Evolutionary conservation across 805 yeast species (phyloP), one percentile per base, ranked within the genome.

Genomic region (Candida dajiaensis): DNA sequence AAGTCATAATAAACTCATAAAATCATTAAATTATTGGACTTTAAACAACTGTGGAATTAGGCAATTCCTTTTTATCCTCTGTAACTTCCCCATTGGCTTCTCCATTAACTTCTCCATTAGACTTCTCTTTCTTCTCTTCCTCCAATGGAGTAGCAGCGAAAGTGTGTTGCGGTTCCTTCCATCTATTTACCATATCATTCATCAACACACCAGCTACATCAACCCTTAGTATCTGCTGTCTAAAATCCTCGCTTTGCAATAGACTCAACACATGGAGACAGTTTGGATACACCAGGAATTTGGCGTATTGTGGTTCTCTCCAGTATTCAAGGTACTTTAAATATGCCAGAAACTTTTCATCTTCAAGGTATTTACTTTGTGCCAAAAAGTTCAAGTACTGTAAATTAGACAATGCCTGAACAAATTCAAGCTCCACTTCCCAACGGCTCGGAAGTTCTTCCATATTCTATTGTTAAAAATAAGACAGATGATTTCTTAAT

Each of bases 401-500:
- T 40, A 92, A 81, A 64, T 92, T 94, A 3, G 96, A 88, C 29
- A 92, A 72, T 15, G 96, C 83, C 66, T 92, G 98, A 3, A 92
- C 95, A 66, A 92, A 92, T 77, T 86, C 47, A 8, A 40, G 39
- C n/a, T 87, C 96, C 20, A 87, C 79, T 58, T 87, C 96, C 88
- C 92, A 88, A 47, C 95, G 65, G 6, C 85, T 76, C n/a, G 92
- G 89, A n/a, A 78, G 69, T 19, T 39, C 41, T 13, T 35, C 20
- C 26, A 26, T 12, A 8, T 7, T 25, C 23, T 5, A 22, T 22
- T 6, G 23, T 22, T n/a, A n/a, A n/a, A n/a, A n/a, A n/a, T n/a
- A n/a, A n/a, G n/a, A n/a, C n/a, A n/a, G n/a, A n/a, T n/a, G n/a
- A n/a, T n/a, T n/a, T n/a, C n/a, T n/a, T n/a, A n/a, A n/a, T n/a